A percentile compares a stretch with the other conserved stretches of the same genome.
phyloP scores from a whole-genome alignment of 352 stramenopile genomes.

The Thraustochytrium striatum region DNA sequence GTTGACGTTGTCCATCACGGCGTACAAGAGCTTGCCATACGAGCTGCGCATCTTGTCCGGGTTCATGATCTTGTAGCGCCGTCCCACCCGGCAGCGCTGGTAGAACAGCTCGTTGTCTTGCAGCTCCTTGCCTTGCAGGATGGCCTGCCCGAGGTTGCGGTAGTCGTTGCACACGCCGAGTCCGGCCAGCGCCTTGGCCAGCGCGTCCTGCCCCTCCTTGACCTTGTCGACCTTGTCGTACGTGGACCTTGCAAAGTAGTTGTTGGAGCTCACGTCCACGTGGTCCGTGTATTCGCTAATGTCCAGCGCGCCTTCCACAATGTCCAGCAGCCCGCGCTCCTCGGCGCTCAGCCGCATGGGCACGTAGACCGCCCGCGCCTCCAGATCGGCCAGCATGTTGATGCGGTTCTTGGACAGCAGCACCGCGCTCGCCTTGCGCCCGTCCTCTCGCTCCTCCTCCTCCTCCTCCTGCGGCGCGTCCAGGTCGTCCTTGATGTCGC shows the following conservation, averaged over 20 bases:
- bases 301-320: conserved; percentile 84
- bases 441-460: neutral
- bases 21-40: conserved; percentile 92
- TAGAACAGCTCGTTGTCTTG: conserved; percentile 80
- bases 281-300: conserved; percentile 81
- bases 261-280: conserved; percentile 48
- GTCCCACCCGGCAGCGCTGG: conserved; percentile 78
- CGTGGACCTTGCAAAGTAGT: conserved; percentile 42
- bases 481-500: conserved; percentile 30
- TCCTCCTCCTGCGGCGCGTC: conserved; percentile 1
- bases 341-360: conserved; percentile 88
- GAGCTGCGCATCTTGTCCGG: conserved; percentile 93
- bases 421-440: neutral
- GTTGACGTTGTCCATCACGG: conserved; percentile 78
- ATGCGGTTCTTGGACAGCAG: conserved; percentile 44
- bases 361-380: conserved; percentile 89
- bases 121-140: conserved; percentile 57
- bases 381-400: conserved; percentile 58
- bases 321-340: conserved; percentile 85
- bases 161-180: conserved; percentile 36
- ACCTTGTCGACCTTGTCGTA: conserved; percentile 40
- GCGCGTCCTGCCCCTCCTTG: neutral
- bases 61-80: conserved; percentile 97
- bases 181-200: conserved; percentile 18
- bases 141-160: conserved; percentile 42